Evolutionary conservation across 306 rosid genomes (phyloP).

Genomic region (Nissolia schottii): DNA sequence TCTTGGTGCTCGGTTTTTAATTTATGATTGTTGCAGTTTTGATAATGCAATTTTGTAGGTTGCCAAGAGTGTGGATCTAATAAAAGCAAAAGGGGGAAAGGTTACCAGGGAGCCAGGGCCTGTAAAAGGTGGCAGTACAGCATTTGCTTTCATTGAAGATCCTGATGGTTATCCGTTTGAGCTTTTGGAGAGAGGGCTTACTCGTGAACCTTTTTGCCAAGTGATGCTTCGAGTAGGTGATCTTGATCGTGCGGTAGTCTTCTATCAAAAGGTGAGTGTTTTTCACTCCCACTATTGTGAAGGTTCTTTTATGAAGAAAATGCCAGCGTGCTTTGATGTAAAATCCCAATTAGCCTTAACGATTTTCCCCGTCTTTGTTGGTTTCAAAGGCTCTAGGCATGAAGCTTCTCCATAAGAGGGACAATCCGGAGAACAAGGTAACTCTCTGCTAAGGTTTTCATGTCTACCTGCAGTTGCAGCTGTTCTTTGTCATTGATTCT

Average conservation of each 20-base stretch:
- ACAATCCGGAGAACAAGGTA: slow-evolving; percentile 84
- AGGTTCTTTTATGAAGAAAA: slow-evolving; percentile 4
- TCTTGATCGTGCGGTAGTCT: slow-evolving; percentile 73
- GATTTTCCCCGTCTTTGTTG: slow-evolving; percentile 11
- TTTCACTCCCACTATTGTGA: slow-evolving; percentile 6
- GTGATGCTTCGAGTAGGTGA: slow-evolving; percentile 92
- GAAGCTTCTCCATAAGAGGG: slow-evolving; percentile 79
- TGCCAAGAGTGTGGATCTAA: slow-evolving; percentile 59
- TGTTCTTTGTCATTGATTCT: neutral
- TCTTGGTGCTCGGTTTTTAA: too few relatives aligned
- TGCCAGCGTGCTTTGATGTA: slow-evolving; percentile 7
- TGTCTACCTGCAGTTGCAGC: neutral
- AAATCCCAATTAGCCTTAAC: slow-evolving; percentile 12
- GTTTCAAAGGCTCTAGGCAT: slow-evolving; percentile 74
- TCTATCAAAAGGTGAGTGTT: slow-evolving; percentile 70
- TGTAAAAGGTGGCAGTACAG: slow-evolving; percentile 60
- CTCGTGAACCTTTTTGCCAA: slow-evolving; percentile 83
- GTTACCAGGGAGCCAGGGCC: slow-evolving; percentile 70
- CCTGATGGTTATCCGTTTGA: slow-evolving; percentile 89
- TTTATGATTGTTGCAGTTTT: neutral
- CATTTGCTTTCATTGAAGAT: slow-evolving; percentile 77
- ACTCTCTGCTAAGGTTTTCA: slow-evolving; percentile 13
- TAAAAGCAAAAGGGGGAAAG: slow-evolving; percentile 83
- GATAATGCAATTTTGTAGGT: slow-evolving; percentile 40
- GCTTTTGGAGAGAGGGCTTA: slow-evolving; percentile 73